Percentiles rank a stretch among this genome's conserved stretches.
phyloP scores from a whole-genome alignment of 768 basidiomycete species.

The Pisolithus sp. region DNA sequence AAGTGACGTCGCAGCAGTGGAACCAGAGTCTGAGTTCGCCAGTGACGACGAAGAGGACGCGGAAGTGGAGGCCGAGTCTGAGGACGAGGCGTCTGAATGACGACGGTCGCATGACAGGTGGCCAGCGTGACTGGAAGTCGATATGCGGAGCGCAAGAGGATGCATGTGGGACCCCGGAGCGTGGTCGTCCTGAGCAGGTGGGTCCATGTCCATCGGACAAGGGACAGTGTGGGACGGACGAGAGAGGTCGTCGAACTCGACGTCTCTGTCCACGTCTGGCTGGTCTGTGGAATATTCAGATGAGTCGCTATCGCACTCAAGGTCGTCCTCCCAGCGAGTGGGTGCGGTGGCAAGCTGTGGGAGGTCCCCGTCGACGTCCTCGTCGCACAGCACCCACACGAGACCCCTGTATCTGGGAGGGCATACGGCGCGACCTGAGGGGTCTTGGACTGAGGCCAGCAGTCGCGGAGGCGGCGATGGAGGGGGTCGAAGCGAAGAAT shows the following conservation, averaged over 20 bases:
- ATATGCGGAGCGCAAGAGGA: slow-evolving; percentile 30
- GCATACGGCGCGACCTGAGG: slow-evolving; percentile 19
- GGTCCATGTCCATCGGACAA: slow-evolving; percentile 20
- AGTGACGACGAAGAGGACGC: slow-evolving; percentile 15
- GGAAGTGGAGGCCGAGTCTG: slow-evolving; percentile 20
- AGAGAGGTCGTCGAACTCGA: slow-evolving; percentile 22
- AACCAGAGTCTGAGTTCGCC: slow-evolving; percentile 13
- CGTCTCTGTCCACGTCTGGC: slow-evolving; percentile 12
- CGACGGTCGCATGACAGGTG: slow-evolving; percentile 22
- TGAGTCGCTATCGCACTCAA: slow-evolving; percentile 26
- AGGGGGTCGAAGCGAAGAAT: slow-evolving; percentile 55
- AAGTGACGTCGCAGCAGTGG: slow-evolving; percentile 23
- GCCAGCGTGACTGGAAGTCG: slow-evolving; percentile 15
- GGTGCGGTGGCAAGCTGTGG: background rate
- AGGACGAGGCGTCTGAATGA: slow-evolving; percentile 22
- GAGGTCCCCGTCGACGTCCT: slow-evolving; percentile 39
- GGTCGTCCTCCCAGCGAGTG: slow-evolving; percentile 21
- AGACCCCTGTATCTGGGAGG: slow-evolving; percentile 61
- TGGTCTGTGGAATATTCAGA: slow-evolving; percentile 18
- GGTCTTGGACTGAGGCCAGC: slow-evolving; percentile 22
- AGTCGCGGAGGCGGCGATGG: slow-evolving; percentile 8
- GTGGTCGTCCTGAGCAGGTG: background rate
- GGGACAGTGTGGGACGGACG: no score
- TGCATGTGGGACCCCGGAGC: slow-evolving; percentile 29
- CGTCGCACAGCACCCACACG: slow-evolving; percentile 77